Base-by-base conservation (phyloP, 306 rosid genomes). In the Sicyos edulis region DNA sequence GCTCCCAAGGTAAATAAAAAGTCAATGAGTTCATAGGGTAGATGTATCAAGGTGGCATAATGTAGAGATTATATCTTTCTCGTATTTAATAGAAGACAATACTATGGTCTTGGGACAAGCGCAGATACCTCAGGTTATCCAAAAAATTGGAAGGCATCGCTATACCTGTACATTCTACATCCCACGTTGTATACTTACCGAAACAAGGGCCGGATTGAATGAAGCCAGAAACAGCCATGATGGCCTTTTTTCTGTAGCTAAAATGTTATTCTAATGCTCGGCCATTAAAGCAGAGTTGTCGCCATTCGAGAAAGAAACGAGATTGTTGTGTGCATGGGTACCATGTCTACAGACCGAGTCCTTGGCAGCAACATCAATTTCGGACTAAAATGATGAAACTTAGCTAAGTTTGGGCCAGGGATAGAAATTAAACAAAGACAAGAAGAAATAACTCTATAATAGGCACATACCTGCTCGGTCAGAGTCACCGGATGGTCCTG, bases 341-440 rank as follows among this genome's bases (percentile, higher is more conserved):
- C 86, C 79, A 34, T 78, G 79, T 75, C 70, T 82, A 45, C 76
- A 78, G 75, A 82, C 85, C n/a, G 82, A 83, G 54, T 78, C 86
- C 76, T 87, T 83, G 24, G 81, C 91, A 71, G 83, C 91, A 71
- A 82, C 96, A 70, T 84, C 93, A 67, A 74, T 76, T 54, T 81
- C 86, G 52, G 75, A 89, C 96, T 92, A 78, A 78, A 61, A 80
- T 78, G 40, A 69, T 24, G 73, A 24, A 69, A 69, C 50, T 47
- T 50, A 50, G n/a, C 42, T 19, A 29, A 24, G 15, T 69, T 69
- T 12, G 32, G 21, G 47, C 19, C 12, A 20, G 44, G 34, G 49
- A 7, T 22, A 68, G 8, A 40, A 4, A 8, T 40, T n/a, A 65
- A 65, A 26, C 71, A 44, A 66, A 0, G 37, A 11, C 29, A 1